Conservation (phyloP, 345 rosid genomes). For the Diplotaxis tenuifolia region DNA sequence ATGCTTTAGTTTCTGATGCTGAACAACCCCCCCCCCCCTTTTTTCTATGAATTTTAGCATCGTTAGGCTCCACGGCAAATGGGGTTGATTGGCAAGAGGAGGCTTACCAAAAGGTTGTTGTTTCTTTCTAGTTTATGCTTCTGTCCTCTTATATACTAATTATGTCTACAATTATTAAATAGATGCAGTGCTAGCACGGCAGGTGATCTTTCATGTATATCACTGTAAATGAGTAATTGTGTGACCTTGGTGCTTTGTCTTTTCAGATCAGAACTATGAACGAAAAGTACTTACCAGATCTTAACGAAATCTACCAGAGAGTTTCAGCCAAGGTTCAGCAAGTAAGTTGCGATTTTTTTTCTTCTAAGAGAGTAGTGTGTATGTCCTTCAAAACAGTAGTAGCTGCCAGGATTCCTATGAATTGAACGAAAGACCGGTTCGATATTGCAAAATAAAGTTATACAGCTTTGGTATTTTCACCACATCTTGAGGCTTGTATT, state of each 20-base stretch:
- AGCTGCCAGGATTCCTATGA: neutral
- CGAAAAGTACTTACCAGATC: slow-evolving; percentile 61
- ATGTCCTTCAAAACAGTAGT: neutral
- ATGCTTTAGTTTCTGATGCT: slow-evolving; percentile 14
- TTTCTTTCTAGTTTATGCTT: too few relatives aligned
- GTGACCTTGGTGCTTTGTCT: slow-evolving; percentile 21
- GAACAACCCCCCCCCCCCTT: slow-evolving; percentile 6
- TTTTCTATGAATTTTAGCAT: slow-evolving; percentile 47
- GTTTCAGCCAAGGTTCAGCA: slow-evolving; percentile 60
- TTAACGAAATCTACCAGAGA: slow-evolving; percentile 65
- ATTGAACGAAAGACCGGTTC: slow-evolving; percentile 8
- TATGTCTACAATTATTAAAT: slow-evolving; percentile 9
- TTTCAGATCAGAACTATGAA: slow-evolving; percentile 67
- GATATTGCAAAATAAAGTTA: neutral
- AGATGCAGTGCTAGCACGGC: slow-evolving; percentile 2
- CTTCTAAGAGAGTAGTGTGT: neutral
- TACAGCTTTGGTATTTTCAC: slow-evolving; percentile 5
- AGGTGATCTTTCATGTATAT: slow-evolving; percentile 4
- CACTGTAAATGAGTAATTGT: neutral
- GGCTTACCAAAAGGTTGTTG: slow-evolving; percentile 72
- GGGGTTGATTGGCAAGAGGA: slow-evolving; percentile 95
- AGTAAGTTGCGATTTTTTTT: slow-evolving; percentile 35
- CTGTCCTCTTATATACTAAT: neutral
- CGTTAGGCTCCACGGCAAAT: slow-evolving; percentile 65
- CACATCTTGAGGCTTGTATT: slow-evolving; percentile 3